Conservation (phyloP, 1,284 basidiomycete genomes). For the Xerocomus amazonicus region DNA sequence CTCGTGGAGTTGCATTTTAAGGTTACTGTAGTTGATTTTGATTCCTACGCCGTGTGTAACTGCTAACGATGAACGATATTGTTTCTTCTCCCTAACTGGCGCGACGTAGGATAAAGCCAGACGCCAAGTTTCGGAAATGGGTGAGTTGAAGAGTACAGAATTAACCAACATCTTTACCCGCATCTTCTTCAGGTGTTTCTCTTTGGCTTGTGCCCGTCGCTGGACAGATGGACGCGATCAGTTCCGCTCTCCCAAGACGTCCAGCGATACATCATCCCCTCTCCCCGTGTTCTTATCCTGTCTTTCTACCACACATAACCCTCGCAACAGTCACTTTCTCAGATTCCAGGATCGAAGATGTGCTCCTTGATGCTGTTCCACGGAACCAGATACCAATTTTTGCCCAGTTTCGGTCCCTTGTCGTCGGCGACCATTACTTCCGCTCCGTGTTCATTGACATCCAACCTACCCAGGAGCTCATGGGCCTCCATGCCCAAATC, state of each 20-base stretch:
- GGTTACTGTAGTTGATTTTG: neutral
- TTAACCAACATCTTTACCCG: neutral
- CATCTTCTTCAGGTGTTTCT: conserved; percentile 42
- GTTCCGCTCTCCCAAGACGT: conserved; percentile 42
- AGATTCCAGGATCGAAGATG: conserved; percentile 14
- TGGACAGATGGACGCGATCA: conserved; percentile 39
- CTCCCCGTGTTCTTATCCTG: conserved; percentile 45
- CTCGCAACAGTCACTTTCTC: conserved; percentile 47
- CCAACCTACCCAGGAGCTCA: conserved; percentile 42
- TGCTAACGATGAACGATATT: conserved; percentile 5
- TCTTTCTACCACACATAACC: conserved; percentile 67
- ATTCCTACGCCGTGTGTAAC: conserved; percentile 13
- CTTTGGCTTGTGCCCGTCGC: conserved; percentile 61
- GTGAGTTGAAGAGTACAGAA: conserved; percentile 12
- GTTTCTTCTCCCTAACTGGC: neutral
- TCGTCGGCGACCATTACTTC: conserved; percentile 59
- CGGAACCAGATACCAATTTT: conserved; percentile 26
- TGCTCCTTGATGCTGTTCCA: conserved; percentile 43
- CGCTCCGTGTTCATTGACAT: conserved; percentile 64
- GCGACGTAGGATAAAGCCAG: neutral
- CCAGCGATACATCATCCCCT: conserved; percentile 10
- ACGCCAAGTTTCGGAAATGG: conserved; percentile 12
- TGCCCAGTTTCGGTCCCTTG: conserved; percentile 48
- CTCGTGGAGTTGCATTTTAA: neutral
- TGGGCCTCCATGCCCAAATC: conserved; percentile 47